Percentiles rank a stretch among this genome's conserved stretches.
These are phyloP conservation scores for Rhynchospora pubera DNA, from an alignment of 176 grass and related monocot genomes.

Conservation along the genomic window DNA sequence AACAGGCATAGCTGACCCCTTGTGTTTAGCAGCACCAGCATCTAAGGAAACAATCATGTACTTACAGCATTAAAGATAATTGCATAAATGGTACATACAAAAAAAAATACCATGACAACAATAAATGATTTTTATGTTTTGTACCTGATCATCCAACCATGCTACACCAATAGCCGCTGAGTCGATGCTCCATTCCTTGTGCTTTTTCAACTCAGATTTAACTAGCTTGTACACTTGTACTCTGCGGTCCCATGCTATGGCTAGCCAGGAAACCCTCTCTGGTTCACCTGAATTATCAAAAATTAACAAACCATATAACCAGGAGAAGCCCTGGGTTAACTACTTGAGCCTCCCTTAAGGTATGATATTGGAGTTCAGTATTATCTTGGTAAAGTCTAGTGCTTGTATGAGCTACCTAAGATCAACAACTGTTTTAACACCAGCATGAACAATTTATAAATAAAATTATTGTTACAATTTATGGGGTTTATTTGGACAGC, in stretches of 20 bases:
- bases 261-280: slow-evolving; percentile 73
- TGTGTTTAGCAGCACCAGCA: slow-evolving; percentile 85
- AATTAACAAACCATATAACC: slow-evolving; percentile 25
- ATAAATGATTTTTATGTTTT: slow-evolving; percentile 15
- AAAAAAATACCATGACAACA: slow-evolving; percentile 9
- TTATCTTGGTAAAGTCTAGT: background rate
- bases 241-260: slow-evolving; percentile 83
- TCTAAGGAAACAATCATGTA: slow-evolving; percentile 29
- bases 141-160: slow-evolving; percentile 94
- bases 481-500: background rate
- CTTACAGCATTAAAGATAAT: background rate
- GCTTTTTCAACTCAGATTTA: slow-evolving; percentile 81
- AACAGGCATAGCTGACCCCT: slow-evolving; percentile 94
- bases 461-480: background rate
- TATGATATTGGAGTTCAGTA: background rate
- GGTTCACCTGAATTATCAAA: slow-evolving; percentile 49
- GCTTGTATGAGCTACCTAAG: background rate
- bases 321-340: slow-evolving; percentile 1
- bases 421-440: background rate
- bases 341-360: background rate
- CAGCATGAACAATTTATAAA: background rate
- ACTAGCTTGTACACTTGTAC: slow-evolving; percentile 78
- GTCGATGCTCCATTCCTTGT: slow-evolving; percentile 88
- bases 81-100: background rate
- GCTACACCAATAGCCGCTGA: slow-evolving; percentile 72